Evolutionary conservation across 1,139 yeast species (phyloP).

Genomic region (Yamadazyma membranifaciens): DNA sequence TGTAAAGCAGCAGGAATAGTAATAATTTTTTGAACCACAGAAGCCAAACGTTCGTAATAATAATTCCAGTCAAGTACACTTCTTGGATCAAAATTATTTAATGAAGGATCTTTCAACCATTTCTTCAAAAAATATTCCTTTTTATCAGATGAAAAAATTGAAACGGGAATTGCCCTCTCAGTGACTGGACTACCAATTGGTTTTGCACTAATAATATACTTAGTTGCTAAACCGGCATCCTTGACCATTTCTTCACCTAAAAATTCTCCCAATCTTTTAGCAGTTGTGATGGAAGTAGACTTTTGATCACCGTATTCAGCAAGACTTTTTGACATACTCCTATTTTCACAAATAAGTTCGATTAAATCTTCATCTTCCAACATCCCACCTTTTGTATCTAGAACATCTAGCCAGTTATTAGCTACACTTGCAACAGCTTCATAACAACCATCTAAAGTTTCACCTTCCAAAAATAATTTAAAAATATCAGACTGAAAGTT

Average conservation of each 20-base stretch:
- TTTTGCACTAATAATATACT: slow-evolving; percentile 82
- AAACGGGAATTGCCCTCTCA: slow-evolving; percentile 95
- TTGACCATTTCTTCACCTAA: slow-evolving; percentile 97
- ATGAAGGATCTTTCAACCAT: slow-evolving; percentile 81
- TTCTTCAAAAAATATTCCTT: slow-evolving; percentile 70
- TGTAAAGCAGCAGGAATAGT: slow-evolving; percentile 98
- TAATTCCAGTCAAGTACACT: slow-evolving; percentile 91
- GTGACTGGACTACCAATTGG: slow-evolving; percentile 91
- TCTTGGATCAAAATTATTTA: slow-evolving; percentile 86
- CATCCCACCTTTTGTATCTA: slow-evolving; percentile 83
- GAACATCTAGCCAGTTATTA: slow-evolving; percentile 91
- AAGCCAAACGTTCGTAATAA: slow-evolving; percentile 85
- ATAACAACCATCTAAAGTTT: slow-evolving; percentile 75
- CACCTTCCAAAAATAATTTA: slow-evolving; percentile 85
- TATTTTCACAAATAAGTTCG: slow-evolving; percentile 92
- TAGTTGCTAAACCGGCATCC: slow-evolving; percentile 94
- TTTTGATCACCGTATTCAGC: slow-evolving; percentile 89
- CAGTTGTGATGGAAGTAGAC: slow-evolving; percentile 95
- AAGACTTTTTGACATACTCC: slow-evolving; percentile 90
- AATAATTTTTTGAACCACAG: slow-evolving; percentile 91
- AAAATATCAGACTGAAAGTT: slow-evolving; percentile 95
- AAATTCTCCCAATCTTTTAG: slow-evolving; percentile 88
- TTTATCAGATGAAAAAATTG: slow-evolving; percentile 81
- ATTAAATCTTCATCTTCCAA: slow-evolving; percentile 93
- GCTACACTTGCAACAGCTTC: slow-evolving; percentile 90